Evolutionary conservation across 148 eudicot genomes (phyloP), one percentile per base, ranked within the genome.

Genomic region (Camellia lanceoleosa): DNA sequence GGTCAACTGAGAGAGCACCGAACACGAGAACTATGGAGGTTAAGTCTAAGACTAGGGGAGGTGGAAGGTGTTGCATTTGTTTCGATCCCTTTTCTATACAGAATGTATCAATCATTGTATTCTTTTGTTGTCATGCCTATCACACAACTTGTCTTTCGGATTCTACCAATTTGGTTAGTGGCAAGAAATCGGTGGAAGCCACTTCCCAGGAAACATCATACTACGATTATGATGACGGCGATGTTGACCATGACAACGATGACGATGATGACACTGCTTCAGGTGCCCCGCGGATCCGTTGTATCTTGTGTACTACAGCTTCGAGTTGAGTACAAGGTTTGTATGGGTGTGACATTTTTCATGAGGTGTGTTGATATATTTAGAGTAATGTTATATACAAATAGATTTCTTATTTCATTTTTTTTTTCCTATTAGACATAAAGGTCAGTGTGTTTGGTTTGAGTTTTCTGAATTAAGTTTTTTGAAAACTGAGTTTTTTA

Each of bases 41-140:
- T 30, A 93, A 93, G 83, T 92, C 99, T 42, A 95, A 93, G 85
- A 87, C 91, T 41, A 78, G 87, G 81, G 90, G 89, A 56, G 99
- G 93, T 51, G 91, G 93, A 47, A 82, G 97, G 79, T 95, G 99
- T 79, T 93, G 99, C 91, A 89, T 95, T 83, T 95, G 99, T 81
- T 92, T 95, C 20, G 99, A 95, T 79, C 97, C 97, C 3, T 88
- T 95, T 73, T 81, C 95, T 15, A 89, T 95, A 80, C 99, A 89
- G 79, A 87, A 87, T 76, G 95, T 89, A 56, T 89, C 97, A 2
- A 84, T 93, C 44, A 84, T 89, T 8, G 87, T 84, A 47, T 95
- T 95, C 97, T 95, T 91, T 82, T 95, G 99, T 72, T 95, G 97
- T 73, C 99, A 95, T 75, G 90, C 95, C 9, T 95, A 93, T 78